Conservation (phyloP, 2,329 filamentous ascomycete species). For the Diaporthe velutina region DNA sequence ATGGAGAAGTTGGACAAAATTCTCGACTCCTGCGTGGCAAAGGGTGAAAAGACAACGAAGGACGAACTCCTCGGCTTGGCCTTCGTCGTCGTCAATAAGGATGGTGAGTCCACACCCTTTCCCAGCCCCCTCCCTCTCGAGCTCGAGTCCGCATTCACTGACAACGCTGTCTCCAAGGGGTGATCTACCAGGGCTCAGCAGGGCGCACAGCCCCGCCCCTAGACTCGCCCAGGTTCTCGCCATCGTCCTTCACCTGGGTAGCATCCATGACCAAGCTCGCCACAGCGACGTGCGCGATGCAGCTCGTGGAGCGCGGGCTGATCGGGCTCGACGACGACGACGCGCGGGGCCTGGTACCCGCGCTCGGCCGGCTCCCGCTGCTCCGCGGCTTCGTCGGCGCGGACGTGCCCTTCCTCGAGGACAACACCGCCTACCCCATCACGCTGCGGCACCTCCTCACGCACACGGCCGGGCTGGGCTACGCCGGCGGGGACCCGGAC, state of each 20-base stretch:
- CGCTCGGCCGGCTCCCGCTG: conserved; percentile 47
- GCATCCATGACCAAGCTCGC: conserved; percentile 57
- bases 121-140: background rate
- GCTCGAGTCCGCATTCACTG: background rate
- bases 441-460: conserved; percentile 60
- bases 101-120: conserved; percentile 44
- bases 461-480: conserved; percentile 62
- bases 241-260: conserved; percentile 49
- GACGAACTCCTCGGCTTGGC: conserved; percentile 53
- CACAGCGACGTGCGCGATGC: conserved; percentile 51
- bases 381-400: conserved; percentile 53
- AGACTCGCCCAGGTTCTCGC: conserved; percentile 46
- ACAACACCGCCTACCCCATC: conserved; percentile 51
- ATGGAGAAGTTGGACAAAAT: conserved; percentile 43
- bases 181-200: conserved; percentile 50
- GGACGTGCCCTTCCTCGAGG: conserved; percentile 53
- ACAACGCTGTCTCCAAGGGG: conserved; percentile 40
- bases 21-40: conserved; percentile 47
- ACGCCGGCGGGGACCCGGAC: conserved; percentile 56
- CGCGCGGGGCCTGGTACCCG: conserved; percentile 47
- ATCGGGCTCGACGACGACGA: conserved; percentile 52
- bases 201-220: conserved; percentile 47
- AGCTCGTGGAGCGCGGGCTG: conserved; percentile 51
- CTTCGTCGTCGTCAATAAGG: conserved; percentile 50
- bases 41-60: conserved; percentile 45